Evolutionary conservation across 2,329 filamentous ascomycete genomes (phyloP), one percentile per base, ranked within the genome.

Genomic region (Chalaropsis thielavioides): DNA sequence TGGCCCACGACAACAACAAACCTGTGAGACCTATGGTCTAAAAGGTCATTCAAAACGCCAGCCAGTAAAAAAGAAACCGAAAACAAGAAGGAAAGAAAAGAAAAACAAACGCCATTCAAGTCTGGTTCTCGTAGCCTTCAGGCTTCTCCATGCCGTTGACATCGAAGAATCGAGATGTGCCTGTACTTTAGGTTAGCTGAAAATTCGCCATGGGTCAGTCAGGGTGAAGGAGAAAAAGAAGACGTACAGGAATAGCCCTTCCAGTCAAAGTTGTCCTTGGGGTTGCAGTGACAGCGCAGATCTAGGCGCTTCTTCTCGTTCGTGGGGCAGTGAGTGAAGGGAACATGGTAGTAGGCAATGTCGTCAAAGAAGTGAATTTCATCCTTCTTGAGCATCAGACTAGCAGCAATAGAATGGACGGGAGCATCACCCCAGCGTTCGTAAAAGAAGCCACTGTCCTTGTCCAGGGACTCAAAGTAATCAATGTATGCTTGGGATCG

Each of bases 341-440:
- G 94, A 27, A 96, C 89, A 74, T 99, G 94, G 76, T 91, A 96
- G 77, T 99, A 99, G 67, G 90, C 92, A 71, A 99, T 99, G 72
- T 99, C 92, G 76, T 99, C 90, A 80, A 97, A 99, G 80, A 99
- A 99, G 75, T 99, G 94, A 68, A 99, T 85, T 74, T 99, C 86
- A 61, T 94, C 88, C 79, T 95, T 96, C 75, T 89, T 87, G 69
- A 99, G 81, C 75, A 97, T 82, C 49, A 99, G 78, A 67, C 83
- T 83, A 2, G 94, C 94, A 15, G 90, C 94, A 70, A 99, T 96
- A n/a, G 92, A 96, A 78, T 99, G 94, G 5, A 99, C 90, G 0
- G 94, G 94, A 5, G 94, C 94, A 76, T 99, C 92, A 67, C 92
- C 92, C 92, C 92, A 99, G 71, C 92, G 87, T 77, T 99, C 94